phyloP scores from a whole-genome alignment of 345 rosid genomes.

The Fremontodendron californicum region DNA sequence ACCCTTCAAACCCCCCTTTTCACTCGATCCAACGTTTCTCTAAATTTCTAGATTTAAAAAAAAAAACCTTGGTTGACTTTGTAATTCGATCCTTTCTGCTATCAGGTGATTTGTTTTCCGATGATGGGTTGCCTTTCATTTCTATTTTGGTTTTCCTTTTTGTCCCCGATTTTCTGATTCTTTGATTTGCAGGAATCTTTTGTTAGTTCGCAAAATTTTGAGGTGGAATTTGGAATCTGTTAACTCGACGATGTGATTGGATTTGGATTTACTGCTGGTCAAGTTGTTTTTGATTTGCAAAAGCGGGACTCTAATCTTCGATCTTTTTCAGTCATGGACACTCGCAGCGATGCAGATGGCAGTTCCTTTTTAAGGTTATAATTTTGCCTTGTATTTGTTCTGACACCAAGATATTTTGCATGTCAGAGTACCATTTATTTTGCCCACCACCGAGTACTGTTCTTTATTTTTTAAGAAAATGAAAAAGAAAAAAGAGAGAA shows the following conservation, averaged over 20 bases:
- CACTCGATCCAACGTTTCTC: not conserved
- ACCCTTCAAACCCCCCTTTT: not conserved
- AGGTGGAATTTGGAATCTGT: not conserved
- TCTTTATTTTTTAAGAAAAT: not conserved
- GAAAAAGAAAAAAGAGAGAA: not conserved
- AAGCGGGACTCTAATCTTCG: not conserved
- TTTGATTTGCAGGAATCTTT: not conserved
- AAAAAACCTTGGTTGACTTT: not conserved
- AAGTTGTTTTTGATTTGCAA: not conserved
- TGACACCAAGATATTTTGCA: conserved; percentile 3
- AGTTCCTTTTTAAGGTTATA: conserved; percentile 35
- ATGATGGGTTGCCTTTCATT: not conserved
- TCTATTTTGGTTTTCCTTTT: not conserved
- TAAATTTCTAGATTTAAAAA: not conserved
- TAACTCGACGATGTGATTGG: conserved; percentile 7
- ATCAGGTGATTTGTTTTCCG: conserved; percentile 1
- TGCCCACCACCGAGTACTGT: not conserved
- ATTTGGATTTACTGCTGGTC: not conserved
- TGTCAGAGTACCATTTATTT: conserved; percentile 7
- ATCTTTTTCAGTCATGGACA: conserved; percentile 27
- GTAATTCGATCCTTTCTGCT: not conserved
- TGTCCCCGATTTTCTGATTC: not conserved
- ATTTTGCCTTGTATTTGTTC: not conserved
- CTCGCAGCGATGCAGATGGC: conserved; percentile 33
- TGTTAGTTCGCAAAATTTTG: not conserved